phyloP scores from a whole-genome alignment of 192 early-diverging fungal genomes.

The Gigaspora rosea region DNA sequence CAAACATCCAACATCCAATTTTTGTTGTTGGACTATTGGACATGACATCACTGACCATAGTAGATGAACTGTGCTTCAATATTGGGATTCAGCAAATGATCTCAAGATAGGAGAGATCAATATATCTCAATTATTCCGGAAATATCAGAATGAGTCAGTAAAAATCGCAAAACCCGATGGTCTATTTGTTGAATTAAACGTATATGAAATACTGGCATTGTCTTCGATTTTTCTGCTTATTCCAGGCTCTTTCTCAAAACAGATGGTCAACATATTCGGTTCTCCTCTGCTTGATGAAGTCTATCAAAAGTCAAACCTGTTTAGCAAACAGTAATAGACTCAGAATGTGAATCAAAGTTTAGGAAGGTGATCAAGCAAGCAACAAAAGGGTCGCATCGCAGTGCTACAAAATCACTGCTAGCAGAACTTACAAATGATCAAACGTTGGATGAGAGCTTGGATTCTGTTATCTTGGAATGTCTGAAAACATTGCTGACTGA shows the following conservation, averaged over 20 bases:
- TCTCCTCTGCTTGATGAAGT: background rate
- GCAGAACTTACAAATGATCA: background rate
- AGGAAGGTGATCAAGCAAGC: background rate
- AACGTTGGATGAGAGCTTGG: background rate
- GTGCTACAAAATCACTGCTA: background rate
- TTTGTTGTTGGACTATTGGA: no score
- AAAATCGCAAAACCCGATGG: background rate
- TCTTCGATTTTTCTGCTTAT: constrained; percentile 10
- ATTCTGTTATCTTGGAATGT: background rate
- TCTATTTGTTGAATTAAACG: background rate
- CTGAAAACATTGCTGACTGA: background rate
- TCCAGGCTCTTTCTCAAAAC: background rate
- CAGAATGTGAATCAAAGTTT: background rate
- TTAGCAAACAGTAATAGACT: background rate
- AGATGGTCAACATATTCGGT: constrained; percentile 5
- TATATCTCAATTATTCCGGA: background rate
- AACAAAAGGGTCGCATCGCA: background rate
- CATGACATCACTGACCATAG: no score
- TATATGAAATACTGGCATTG: constrained; percentile 4
- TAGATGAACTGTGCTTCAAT: no score
- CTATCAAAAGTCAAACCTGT: background rate
- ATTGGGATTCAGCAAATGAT: background rate
- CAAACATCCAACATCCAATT: no score
- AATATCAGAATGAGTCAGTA: background rate
- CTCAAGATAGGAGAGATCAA: background rate